These are phyloP conservation scores for Pterocarpus santalinus DNA, from an alignment of 306 rosid genomes.

Conservation along the genomic window DNA sequence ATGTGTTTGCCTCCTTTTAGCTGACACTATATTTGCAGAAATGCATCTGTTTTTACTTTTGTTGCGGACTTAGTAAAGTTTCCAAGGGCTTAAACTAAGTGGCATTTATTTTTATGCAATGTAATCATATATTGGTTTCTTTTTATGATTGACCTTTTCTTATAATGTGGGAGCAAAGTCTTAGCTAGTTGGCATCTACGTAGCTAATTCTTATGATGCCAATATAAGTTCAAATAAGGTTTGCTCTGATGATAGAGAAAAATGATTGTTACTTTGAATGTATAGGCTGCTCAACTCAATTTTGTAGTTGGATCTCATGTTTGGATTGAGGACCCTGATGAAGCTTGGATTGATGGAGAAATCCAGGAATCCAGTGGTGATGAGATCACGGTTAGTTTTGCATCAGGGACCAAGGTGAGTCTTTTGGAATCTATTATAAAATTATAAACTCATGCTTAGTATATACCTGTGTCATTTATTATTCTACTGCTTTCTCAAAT, in stretches of 20 bases:
- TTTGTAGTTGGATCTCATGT: conserved; percentile 70
- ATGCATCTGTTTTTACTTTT: not conserved
- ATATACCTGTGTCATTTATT: too few relatives aligned
- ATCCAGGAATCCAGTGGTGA: conserved; percentile 59
- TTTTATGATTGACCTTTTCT: too few relatives aligned
- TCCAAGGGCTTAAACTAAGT: not conserved
- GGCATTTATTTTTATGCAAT: not conserved
- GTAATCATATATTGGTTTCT: too few relatives aligned
- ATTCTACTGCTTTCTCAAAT: not conserved
- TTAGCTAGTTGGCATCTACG: too few relatives aligned
- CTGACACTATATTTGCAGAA: not conserved
- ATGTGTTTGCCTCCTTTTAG: not conserved
- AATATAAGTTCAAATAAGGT: too few relatives aligned
- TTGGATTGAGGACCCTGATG: conserved; percentile 82
- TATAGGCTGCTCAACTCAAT: conserved; percentile 69
- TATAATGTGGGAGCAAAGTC: too few relatives aligned
- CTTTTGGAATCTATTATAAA: not conserved
- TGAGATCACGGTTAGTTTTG: conserved; percentile 57
- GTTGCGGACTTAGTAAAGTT: not conserved
- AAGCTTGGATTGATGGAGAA: conserved; percentile 90
- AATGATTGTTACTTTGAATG: conserved; percentile 47
- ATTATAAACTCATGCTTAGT: too few relatives aligned
- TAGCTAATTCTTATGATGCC: too few relatives aligned
- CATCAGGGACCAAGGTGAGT: conserved; percentile 75
- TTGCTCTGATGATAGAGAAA: not conserved